Conservation (phyloP, 2,329 filamentous ascomycete genomes). For the Pseudopithomyces maydicus region DNA sequence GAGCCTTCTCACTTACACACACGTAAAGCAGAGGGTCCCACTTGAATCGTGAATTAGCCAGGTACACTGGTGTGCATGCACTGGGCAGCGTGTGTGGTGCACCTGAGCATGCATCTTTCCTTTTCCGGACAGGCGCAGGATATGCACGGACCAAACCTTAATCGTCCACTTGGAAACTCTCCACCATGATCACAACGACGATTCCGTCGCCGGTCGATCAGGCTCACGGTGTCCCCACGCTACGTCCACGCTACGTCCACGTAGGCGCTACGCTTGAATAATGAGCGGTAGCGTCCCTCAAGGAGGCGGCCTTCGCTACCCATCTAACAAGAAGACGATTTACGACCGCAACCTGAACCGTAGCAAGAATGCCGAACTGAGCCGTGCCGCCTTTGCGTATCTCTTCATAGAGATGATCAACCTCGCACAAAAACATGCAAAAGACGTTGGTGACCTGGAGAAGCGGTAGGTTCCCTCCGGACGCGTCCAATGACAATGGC, state of each 20-base stretch:
- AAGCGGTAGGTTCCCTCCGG: constrained; percentile 64
- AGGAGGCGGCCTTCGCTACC: constrained; percentile 73
- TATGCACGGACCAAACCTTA: constrained; percentile 2
- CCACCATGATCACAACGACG: not conserved
- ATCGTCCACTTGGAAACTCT: not conserved
- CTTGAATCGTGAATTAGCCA: too few species aligned
- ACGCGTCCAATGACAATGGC: too few species aligned
- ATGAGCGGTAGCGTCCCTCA: constrained; percentile 30
- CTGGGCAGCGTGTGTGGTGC: too few species aligned
- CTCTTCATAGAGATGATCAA: constrained; percentile 96
- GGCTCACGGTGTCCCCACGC: not conserved
- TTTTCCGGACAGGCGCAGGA: too few species aligned
- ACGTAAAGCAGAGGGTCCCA: too few species aligned
- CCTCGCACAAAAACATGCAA: constrained; percentile 89
- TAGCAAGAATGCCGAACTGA: constrained; percentile 84
- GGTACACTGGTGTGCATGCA: too few species aligned
- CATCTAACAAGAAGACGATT: constrained; percentile 94
- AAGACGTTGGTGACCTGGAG: constrained; percentile 91
- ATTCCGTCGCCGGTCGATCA: not conserved
- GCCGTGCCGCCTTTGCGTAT: constrained; percentile 92
- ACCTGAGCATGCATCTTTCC: too few species aligned
- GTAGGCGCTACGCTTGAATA: constrained; percentile 2
- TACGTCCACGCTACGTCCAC: not conserved
- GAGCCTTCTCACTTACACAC: too few species aligned
- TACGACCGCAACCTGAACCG: constrained; percentile 96